Conservation (phyloP, 495 filamentous ascomycete genomes). For the Platismatia glauca region DNA sequence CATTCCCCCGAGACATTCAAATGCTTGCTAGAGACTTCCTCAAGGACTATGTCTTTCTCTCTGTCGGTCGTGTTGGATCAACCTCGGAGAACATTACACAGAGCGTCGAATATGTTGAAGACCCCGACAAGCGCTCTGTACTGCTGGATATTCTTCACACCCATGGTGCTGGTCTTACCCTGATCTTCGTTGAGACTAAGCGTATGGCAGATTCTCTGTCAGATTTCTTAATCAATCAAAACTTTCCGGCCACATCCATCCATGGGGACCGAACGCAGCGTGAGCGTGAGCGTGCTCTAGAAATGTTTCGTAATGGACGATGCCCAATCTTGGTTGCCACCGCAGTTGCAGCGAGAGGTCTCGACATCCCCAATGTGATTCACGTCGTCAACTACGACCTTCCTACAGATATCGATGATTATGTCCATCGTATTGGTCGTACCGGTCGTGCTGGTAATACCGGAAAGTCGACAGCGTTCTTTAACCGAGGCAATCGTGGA, state of each 20-base stretch:
- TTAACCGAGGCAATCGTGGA: slow-evolving; percentile 98
- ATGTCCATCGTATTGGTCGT: slow-evolving; percentile 99
- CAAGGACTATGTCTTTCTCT: slow-evolving; percentile 97
- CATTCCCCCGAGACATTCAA: slow-evolving; percentile 97
- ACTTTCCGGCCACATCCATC: slow-evolving; percentile 96
- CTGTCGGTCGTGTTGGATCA: slow-evolving; percentile 97
- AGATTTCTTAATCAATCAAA: slow-evolving; percentile 96
- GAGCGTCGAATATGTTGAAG: slow-evolving; percentile 96
- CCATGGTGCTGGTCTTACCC: slow-evolving; percentile 78
- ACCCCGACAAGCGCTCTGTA: slow-evolving; percentile 93
- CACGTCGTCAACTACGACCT: slow-evolving; percentile 99
- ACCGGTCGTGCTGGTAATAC: slow-evolving; percentile 99
- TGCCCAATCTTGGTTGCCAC: slow-evolving; percentile 96
- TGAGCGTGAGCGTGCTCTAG: slow-evolving; percentile 94
- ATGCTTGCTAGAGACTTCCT: slow-evolving; percentile 97
- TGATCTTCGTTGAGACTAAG: slow-evolving; percentile 99
- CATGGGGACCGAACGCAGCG: slow-evolving; percentile 97
- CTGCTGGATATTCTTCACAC: slow-evolving; percentile 96
- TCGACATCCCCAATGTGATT: slow-evolving; percentile 97
- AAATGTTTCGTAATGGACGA: slow-evolving; percentile 90
- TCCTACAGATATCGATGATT: slow-evolving; percentile 97
- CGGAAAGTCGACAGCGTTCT: slow-evolving; percentile 96
- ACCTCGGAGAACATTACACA: slow-evolving; percentile 99
- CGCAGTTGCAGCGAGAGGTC: slow-evolving; percentile 87
- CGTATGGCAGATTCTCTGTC: slow-evolving; percentile 97